Percentiles rank a stretch among this genome's conserved stretches.
phyloP scores from a whole-genome alignment of 108 stramenopile genomes.

The Conticribra weissflogii region DNA sequence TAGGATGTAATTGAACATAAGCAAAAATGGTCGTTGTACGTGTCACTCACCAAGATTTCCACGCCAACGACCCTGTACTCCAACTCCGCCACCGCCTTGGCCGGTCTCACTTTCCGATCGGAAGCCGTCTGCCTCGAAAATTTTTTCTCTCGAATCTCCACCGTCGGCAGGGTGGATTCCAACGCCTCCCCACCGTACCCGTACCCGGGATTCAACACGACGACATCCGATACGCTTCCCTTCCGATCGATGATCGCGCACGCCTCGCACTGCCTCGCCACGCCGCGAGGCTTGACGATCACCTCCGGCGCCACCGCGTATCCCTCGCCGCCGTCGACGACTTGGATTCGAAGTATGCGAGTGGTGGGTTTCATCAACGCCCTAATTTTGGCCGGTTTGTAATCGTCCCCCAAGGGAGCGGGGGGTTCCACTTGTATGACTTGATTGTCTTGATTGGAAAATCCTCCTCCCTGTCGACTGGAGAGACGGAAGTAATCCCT shows the following conservation, averaged over 20 bases:
- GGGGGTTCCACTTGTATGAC: constrained; percentile 63
- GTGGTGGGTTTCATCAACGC: constrained; percentile 69
- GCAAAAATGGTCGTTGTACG: not conserved
- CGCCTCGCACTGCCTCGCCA: constrained; percentile 61
- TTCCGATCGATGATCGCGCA: constrained; percentile 72
- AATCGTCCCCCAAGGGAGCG: constrained; percentile 79
- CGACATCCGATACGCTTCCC: constrained; percentile 62
- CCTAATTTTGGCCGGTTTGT: constrained; percentile 57
- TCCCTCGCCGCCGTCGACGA: constrained; percentile 78
- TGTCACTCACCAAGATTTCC: constrained; percentile 17
- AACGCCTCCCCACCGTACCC: constrained; percentile 66
- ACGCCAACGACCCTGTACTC: constrained; percentile 61
- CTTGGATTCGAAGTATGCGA: constrained; percentile 70
- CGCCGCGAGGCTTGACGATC: constrained; percentile 53
- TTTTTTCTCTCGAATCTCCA: constrained; percentile 63
- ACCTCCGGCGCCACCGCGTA: constrained; percentile 62
- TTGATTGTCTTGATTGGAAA: constrained; percentile 46
- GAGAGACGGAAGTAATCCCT: constrained; percentile 54
- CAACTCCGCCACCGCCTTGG: constrained; percentile 68
- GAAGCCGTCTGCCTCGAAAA: constrained; percentile 3
- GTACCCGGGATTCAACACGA: constrained; percentile 81
- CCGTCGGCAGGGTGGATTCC: constrained; percentile 55
- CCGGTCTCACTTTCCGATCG: constrained; percentile 37
- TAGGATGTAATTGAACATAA: not conserved
- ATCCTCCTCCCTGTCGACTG: constrained; percentile 80